phyloP scores from a whole-genome alignment of 495 filamentous ascomycete species.

The Paragyromitra xinjiangensis region DNA sequence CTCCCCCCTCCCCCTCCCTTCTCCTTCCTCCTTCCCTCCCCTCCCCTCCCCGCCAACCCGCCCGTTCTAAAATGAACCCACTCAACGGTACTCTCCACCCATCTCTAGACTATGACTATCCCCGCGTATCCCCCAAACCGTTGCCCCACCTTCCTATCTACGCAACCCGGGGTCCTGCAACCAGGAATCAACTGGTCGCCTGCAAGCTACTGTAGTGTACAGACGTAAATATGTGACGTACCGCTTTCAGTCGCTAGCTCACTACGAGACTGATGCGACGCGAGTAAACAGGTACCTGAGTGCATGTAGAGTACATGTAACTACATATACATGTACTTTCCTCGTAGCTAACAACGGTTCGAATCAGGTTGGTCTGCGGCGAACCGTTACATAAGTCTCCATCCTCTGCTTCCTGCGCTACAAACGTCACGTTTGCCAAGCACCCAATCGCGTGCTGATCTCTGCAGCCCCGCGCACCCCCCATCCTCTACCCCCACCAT shows the following conservation, averaged over 20 bases:
- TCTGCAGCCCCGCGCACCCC: constrained; percentile 15
- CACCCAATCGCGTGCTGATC: constrained; percentile 14
- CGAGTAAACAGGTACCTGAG: too few species aligned
- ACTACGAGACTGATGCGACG: too few species aligned
- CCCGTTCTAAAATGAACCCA: background rate
- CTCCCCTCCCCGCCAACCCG: too few species aligned
- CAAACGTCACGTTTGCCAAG: constrained; percentile 36
- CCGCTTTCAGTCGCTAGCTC: too few species aligned
- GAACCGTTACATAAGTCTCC: background rate
- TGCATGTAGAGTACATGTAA: too few species aligned
- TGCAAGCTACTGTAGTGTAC: background rate
- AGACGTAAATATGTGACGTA: background rate
- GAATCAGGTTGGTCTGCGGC: background rate
- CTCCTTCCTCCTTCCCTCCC: too few species aligned
- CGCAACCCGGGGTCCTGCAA: background rate
- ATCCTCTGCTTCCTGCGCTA: background rate
- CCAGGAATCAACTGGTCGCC: background rate
- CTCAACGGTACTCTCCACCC: too few species aligned
- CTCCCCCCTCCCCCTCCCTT: too few species aligned
- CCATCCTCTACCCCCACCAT: constrained; percentile 1
- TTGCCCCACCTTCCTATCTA: background rate
- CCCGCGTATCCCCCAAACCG: background rate
- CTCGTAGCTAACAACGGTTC: too few species aligned
- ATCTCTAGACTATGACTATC: background rate
- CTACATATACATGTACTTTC: too few species aligned